A percentile compares a stretch with the other conserved stretches of the same genome.
Evolutionary conservation across 140 eudicot species (phyloP).

Genomic region (Senecio squalidus): DNA sequence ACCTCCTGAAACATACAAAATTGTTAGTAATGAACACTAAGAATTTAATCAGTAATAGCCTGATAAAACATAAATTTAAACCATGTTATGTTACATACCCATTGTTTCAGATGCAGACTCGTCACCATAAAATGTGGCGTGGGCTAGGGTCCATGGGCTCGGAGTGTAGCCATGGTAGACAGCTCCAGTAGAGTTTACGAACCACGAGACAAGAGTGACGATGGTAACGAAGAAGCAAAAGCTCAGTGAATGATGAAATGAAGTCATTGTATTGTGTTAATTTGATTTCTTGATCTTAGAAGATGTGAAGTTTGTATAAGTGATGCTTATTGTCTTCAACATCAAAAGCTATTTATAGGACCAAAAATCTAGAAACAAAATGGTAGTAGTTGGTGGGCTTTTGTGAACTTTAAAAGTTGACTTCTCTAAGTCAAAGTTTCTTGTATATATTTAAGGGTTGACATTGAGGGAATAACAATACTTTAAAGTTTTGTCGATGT

Average conservation of each 20-base stretch:
- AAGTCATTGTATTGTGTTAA: slow-evolving; percentile 31
- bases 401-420: not conserved
- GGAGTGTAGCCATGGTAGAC: slow-evolving; percentile 37
- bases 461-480: not conserved
- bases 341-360: slow-evolving; percentile 35
- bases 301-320: not conserved
- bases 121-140: slow-evolving; percentile 84
- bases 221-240: slow-evolving; percentile 17
- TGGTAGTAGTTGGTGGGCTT: not conserved
- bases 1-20: slow-evolving; percentile 43
- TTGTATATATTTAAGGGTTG: not conserved
- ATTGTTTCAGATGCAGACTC: slow-evolving; percentile 71
- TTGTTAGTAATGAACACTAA: not conserved
- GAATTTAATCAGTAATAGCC: not conserved
- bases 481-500: too few relatives aligned
- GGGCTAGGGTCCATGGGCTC: slow-evolving; percentile 56
- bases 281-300: not conserved
- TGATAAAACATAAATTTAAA: not conserved
- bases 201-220: slow-evolving; percentile 17
- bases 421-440: not conserved
- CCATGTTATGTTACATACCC: slow-evolving; percentile 35
- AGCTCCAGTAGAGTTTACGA: slow-evolving; percentile 9
- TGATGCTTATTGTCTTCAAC: slow-evolving; percentile 23
- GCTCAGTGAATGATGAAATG: slow-evolving; percentile 26
- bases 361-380: not conserved